These are phyloP conservation scores for Gossypium turneri DNA, from an alignment of 345 rosid species.

Conservation along the genomic window DNA sequence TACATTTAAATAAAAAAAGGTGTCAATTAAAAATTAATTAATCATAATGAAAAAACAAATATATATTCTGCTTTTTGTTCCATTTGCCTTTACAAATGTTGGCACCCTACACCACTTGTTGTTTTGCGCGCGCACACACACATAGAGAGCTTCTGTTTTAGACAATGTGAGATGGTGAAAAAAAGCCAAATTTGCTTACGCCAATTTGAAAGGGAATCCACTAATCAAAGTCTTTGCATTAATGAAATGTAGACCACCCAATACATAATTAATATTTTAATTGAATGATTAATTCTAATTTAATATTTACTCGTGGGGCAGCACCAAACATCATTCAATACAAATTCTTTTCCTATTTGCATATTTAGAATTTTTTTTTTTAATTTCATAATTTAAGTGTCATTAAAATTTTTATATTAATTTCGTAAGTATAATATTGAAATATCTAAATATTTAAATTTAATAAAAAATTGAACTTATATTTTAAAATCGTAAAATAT, in stretches of 20 bases:
- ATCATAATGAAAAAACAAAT: conserved; percentile 4
- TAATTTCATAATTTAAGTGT: too few species aligned
- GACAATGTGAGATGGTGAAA: conserved; percentile 8
- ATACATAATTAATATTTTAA: conserved; percentile 17
- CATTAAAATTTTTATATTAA: too few species aligned
- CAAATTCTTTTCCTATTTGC: too few species aligned
- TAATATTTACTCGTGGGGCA: conserved; percentile 17
- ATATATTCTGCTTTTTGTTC: conserved; percentile 16
- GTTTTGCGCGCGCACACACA: neutral
- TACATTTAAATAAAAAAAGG: neutral
- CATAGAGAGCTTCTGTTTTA: neutral
- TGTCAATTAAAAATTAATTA: neutral
- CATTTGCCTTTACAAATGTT: conserved; percentile 25
- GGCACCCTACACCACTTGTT: conserved; percentile 18
- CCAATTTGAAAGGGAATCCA: conserved; percentile 38
- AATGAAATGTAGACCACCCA: conserved; percentile 48
- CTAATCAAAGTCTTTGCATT: conserved; percentile 25
- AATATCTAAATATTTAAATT: too few species aligned
- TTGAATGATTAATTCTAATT: neutral
- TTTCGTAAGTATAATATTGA: too few species aligned
- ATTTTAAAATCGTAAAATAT: conserved; percentile 1
- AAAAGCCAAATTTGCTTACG: conserved; percentile 20
- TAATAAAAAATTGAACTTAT: too few species aligned
- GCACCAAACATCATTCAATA: conserved; percentile 20
- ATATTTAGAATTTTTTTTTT: too few species aligned